These are phyloP conservation scores for Penicillium sp. DNA, from an alignment of 2,329 filamentous ascomycete genomes.

Conservation along the genomic window DNA sequence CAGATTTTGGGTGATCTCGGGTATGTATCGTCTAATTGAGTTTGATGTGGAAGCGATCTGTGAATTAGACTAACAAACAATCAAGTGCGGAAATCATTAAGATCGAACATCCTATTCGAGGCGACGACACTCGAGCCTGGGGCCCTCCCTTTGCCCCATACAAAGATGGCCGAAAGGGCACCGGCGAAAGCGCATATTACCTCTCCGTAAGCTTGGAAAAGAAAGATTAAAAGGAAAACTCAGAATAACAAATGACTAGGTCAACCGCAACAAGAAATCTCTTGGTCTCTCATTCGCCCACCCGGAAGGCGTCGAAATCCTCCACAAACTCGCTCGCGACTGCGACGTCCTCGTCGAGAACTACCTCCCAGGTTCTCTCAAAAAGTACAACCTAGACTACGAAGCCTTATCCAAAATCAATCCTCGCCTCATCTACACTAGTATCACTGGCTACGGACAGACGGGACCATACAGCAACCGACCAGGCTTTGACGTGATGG, in stretches of 20 bases:
- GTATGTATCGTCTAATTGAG: slow-evolving; percentile 65
- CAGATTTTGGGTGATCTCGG: slow-evolving; percentile 96
- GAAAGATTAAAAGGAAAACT: neutral
- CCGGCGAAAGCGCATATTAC: slow-evolving; percentile 92
- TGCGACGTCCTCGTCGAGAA: slow-evolving; percentile 96
- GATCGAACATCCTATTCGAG: slow-evolving; percentile 87
- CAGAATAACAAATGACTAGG: slow-evolving; percentile 45
- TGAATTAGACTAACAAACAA: too few relatives aligned
- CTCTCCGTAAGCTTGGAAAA: slow-evolving; percentile 45
- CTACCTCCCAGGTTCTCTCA: slow-evolving; percentile 84
- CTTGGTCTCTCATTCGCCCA: slow-evolving; percentile 88
- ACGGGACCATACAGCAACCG: slow-evolving; percentile 84
- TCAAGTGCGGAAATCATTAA: slow-evolving; percentile 85
- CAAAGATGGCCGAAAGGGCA: slow-evolving; percentile 57
- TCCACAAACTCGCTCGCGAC: slow-evolving; percentile 79
- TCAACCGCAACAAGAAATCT: slow-evolving; percentile 96
- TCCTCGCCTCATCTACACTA: slow-evolving; percentile 84
- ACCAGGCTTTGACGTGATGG: slow-evolving; percentile 98
- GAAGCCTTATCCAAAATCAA: slow-evolving; percentile 78
- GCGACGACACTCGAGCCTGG: slow-evolving; percentile 95
- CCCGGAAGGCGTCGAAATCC: slow-evolving; percentile 76
- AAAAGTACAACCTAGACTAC: slow-evolving; percentile 90
- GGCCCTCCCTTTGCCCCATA: slow-evolving; percentile 91
- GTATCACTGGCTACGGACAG: slow-evolving; percentile 95
- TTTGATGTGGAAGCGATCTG: too few relatives aligned